A percentile compares a stretch with the other conserved stretches of the same genome.
These are phyloP conservation scores for Russula lepida DNA, from an alignment of 768 basidiomycete species.

Conservation along the genomic window DNA sequence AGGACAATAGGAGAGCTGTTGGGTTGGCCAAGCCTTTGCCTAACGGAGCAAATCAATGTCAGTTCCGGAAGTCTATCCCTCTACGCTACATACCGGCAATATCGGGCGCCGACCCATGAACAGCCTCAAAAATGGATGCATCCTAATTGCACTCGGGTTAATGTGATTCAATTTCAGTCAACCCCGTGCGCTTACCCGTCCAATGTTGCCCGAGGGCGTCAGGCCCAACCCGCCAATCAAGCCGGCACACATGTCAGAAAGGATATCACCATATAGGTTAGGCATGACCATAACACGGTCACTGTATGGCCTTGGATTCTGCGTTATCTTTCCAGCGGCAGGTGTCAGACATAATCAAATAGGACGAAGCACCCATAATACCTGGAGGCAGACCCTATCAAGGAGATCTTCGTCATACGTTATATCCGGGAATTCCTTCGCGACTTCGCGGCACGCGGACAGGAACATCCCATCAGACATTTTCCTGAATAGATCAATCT, in stretches of 20 bases:
- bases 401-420: conserved; percentile 94
- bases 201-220: conserved; percentile 97
- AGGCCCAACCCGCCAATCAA: conserved; percentile 96
- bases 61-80: background rate
- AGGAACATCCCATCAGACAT: conserved; percentile 99
- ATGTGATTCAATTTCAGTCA: background rate
- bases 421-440: conserved; percentile 91
- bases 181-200: conserved; percentile 48
- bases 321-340: conserved; percentile 53
- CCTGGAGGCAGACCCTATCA: conserved; percentile 92
- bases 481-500: conserved; percentile 56
- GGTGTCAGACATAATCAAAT: background rate
- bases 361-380: conserved; percentile 27
- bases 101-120: conserved; percentile 99
- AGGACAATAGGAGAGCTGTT: conserved; percentile 93
- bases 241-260: conserved; percentile 98
- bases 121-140: conserved; percentile 98
- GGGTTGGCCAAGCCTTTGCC: conserved; percentile 95
- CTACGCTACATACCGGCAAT: conserved; percentile 66
- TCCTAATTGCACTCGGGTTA: conserved; percentile 44
- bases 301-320: conserved; percentile 87
- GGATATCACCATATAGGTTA: conserved; percentile 91
- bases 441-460: conserved; percentile 91
- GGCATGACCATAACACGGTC: conserved; percentile 99
- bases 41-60: conserved; percentile 24